phyloP scores from a whole-genome alignment of 352 stramenopile genomes.

The Peronospora destructor region DNA sequence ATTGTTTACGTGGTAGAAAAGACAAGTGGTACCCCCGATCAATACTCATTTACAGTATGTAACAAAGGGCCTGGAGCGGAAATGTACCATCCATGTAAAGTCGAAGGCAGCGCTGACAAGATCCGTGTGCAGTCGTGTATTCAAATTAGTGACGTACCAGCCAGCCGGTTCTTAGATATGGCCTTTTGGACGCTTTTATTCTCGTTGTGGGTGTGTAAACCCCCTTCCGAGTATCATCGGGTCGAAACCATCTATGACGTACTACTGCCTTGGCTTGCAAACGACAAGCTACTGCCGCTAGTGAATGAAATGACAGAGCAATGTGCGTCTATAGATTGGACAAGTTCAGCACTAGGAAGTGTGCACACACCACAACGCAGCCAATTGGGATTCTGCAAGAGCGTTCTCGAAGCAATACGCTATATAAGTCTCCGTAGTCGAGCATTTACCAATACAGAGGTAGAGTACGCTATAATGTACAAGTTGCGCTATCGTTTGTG shows the following conservation, averaged over 20 bases:
- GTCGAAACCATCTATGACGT: slow-evolving; percentile 87
- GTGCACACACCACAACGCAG: slow-evolving; percentile 62
- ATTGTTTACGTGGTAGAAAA: slow-evolving; percentile 85
- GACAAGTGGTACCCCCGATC: slow-evolving; percentile 23
- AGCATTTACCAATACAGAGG: slow-evolving; percentile 46
- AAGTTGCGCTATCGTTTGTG: slow-evolving; percentile 66
- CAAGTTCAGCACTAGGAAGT: slow-evolving; percentile 23
- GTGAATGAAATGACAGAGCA: slow-evolving; percentile 32
- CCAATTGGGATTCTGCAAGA: slow-evolving; percentile 79
- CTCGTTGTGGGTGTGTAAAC: slow-evolving; percentile 79
- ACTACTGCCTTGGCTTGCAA: slow-evolving; percentile 79
- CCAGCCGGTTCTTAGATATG: slow-evolving; percentile 69
- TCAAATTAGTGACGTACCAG: slow-evolving; percentile 53
- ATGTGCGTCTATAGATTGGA: slow-evolving; percentile 22
- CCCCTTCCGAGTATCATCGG: slow-evolving; percentile 81
- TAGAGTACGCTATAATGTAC: slow-evolving; percentile 69
- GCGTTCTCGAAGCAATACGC: slow-evolving; percentile 64
- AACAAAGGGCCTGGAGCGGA: slow-evolving; percentile 83
- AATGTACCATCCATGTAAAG: slow-evolving; percentile 65
- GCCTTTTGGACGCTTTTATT: slow-evolving; percentile 82
- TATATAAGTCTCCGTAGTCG: slow-evolving; percentile 56
- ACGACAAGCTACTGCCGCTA: slow-evolving; percentile 62
- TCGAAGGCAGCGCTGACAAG: slow-evolving; percentile 32
- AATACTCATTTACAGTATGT: slow-evolving; percentile 81
- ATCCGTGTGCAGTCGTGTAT: slow-evolving; percentile 76